Evolutionary conservation across 805 yeast species (phyloP).

Genomic region (Komagataella populi): DNA sequence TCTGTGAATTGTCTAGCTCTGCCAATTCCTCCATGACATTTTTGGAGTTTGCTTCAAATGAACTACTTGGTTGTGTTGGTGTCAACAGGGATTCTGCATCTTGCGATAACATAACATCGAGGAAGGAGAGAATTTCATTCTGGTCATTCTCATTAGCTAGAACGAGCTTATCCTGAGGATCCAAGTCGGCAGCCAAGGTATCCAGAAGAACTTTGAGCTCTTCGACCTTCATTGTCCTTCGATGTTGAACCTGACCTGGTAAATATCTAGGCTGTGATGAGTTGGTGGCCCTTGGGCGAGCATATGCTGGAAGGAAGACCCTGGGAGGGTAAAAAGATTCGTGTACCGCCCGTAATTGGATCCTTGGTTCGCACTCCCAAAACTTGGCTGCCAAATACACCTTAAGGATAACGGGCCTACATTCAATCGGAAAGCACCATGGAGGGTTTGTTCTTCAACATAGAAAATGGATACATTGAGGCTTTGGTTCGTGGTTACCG

Average conservation of each 20-base stretch:
- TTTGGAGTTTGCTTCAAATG: conserved; percentile 6
- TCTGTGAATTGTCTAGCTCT: conserved; percentile 47
- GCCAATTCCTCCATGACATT: conserved; percentile 60
- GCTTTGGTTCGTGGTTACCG: conserved; percentile 93
- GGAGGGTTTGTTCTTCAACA: conserved; percentile 92
- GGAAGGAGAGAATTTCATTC: conserved; percentile 18
- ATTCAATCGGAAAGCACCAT: conserved; percentile 20
- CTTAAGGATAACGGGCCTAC: neutral
- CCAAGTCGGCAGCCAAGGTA: conserved; percentile 17
- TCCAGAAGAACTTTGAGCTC: conserved; percentile 18
- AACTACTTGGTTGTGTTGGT: neutral
- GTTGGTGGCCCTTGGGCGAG: neutral
- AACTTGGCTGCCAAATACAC: neutral
- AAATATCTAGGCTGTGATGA: neutral
- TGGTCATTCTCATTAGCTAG: conserved; percentile 21
- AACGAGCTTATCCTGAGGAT: conserved; percentile 10
- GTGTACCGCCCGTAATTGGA: conserved; percentile 3
- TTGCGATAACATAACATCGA: conserved; percentile 29
- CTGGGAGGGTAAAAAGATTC: neutral
- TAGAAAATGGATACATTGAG: conserved; percentile 83
- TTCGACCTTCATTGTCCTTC: neutral
- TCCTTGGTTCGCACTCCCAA: neutral
- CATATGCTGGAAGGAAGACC: neutral
- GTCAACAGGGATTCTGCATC: conserved; percentile 24
- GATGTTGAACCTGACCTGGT: neutral